Percentiles rank a stretch among this genome's conserved stretches.
These are phyloP conservation scores for Geotrichum fermentans DNA, from an alignment of 1,139 yeast genomes.

Conservation along the genomic window DNA sequence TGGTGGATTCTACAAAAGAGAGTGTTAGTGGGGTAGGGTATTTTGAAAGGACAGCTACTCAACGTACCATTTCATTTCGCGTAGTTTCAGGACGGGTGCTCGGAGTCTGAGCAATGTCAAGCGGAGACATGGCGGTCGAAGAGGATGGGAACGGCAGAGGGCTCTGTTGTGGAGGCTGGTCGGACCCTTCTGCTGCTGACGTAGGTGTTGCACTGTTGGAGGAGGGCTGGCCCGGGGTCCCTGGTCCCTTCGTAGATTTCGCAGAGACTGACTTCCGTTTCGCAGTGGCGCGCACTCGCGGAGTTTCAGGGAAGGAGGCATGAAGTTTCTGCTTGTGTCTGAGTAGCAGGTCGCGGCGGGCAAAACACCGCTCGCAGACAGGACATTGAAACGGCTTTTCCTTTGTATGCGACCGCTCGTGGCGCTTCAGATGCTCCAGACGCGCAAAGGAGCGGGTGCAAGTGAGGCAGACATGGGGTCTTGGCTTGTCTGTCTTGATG, in stretches of 20 bases:
- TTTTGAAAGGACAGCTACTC: too few species aligned
- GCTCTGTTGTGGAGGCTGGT: conserved; percentile 7
- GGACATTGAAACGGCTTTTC: conserved; percentile 97
- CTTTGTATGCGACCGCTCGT: conserved; percentile 91
- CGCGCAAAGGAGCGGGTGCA: conserved; percentile 97
- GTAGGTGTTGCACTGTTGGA: too few species aligned
- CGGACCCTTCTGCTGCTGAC: background rate
- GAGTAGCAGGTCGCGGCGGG: conserved; percentile 80
- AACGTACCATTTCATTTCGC: too few species aligned
- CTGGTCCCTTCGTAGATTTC: conserved; percentile 13
- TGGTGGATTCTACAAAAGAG: background rate
- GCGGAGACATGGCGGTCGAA: conserved; percentile 1
- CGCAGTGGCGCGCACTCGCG: conserved; percentile 23
- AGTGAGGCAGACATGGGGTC: conserved; percentile 83
- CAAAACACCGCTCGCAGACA: conserved; percentile 92
- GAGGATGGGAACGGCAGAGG: conserved; percentile 1
- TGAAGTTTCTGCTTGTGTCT: conserved; percentile 94
- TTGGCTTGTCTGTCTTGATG: conserved; percentile 82
- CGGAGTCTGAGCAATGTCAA: background rate
- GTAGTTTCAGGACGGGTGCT: background rate
- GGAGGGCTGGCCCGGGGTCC: background rate
- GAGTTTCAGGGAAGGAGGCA: conserved; percentile 43
- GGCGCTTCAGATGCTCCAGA: conserved; percentile 87
- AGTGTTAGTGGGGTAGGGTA: too few species aligned
- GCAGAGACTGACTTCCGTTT: conserved; percentile 19